phyloP scores from a whole-genome alignment of 176 grass and related monocot genomes.

The Oryza longistaminata region DNA sequence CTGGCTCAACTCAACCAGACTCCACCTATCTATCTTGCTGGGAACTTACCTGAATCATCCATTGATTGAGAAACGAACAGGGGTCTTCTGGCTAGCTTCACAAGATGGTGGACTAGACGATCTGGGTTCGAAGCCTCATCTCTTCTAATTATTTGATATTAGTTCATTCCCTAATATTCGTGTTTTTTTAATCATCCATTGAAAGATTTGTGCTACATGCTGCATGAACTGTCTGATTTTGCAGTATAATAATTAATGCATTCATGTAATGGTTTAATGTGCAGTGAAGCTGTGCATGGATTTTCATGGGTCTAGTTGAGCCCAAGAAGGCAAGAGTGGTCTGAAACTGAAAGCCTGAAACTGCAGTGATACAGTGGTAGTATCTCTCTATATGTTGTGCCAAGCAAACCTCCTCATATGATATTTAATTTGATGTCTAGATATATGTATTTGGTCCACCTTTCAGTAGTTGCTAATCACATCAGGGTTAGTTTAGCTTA shows the following conservation, averaged over 20 bases:
- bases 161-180: no score
- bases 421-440: neutral
- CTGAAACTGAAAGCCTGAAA: no score
- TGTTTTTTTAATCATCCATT: neutral
- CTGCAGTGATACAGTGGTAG: no score
- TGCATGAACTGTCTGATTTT: neutral
- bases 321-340: no score
- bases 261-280: neutral
- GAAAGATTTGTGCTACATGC: neutral
- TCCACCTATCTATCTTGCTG: neutral
- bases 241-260: neutral
- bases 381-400: no score
- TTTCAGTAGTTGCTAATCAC: conserved; percentile 6
- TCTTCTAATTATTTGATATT: no score
- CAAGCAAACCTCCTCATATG: no score
- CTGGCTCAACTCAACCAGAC: neutral
- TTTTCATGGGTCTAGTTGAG: no score
- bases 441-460: neutral
- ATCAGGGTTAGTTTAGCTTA: neutral
- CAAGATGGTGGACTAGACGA: no score
- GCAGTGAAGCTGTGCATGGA: neutral
- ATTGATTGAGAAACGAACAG: neutral
- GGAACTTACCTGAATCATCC: neutral
- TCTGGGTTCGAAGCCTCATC: no score
- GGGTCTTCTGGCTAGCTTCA: no score